phyloP scores from a whole-genome alignment of 2,329 filamentous ascomycete species.

The Chaetomium strumarium region DNA sequence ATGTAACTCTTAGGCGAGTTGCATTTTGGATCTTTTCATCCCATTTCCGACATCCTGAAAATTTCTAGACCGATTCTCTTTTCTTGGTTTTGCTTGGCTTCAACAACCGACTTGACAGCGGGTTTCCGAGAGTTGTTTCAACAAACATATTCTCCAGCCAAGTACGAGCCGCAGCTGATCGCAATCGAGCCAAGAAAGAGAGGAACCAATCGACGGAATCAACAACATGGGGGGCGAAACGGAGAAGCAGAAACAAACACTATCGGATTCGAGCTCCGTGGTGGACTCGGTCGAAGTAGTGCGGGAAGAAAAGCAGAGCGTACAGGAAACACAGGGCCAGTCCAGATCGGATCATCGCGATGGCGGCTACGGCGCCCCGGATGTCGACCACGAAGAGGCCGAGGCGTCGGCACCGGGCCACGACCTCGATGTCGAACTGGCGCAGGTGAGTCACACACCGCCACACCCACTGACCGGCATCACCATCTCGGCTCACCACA shows the following conservation, averaged over 20 bases:
- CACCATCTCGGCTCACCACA: neutral
- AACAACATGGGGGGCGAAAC: neutral
- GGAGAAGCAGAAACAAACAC: slow-evolving; percentile 2
- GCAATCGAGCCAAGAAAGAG: slow-evolving; percentile 6
- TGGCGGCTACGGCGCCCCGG: slow-evolving; percentile 10
- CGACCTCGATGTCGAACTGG: slow-evolving; percentile 27
- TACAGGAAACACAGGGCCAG: neutral
- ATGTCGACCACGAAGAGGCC: slow-evolving; percentile 30
- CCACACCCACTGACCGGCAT: neutral
- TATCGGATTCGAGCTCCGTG: slow-evolving; percentile 8
- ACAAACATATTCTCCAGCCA: neutral
- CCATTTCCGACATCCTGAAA: neutral
- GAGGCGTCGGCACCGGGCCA: slow-evolving; percentile 27
- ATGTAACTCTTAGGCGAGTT: neutral
- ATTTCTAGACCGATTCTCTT: neutral
- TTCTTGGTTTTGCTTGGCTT: slow-evolving; percentile 7
- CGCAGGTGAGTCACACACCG: slow-evolving; percentile 16
- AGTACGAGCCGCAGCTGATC: neutral
- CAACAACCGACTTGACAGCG: neutral
- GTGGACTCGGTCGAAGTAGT: neutral
- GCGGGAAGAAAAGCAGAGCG: neutral
- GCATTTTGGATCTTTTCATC: too few species aligned
- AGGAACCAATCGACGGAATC: neutral
- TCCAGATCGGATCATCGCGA: neutral
- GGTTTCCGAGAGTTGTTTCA: neutral